Conservation (phyloP, 257 asterid genomes). For the Cynanchum wilfordii region DNA sequence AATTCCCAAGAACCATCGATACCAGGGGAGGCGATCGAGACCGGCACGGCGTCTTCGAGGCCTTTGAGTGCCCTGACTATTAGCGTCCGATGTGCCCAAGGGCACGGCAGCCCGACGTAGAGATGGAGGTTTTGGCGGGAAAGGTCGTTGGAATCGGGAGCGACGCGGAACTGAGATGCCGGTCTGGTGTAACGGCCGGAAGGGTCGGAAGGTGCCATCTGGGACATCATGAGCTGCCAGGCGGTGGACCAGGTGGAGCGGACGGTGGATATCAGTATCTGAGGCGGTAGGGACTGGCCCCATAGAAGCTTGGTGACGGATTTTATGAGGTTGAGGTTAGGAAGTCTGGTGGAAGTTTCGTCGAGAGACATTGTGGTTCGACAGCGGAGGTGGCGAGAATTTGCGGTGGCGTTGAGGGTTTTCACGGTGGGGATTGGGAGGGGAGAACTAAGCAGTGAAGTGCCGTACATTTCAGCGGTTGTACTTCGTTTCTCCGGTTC, state of each 20-base stretch:
- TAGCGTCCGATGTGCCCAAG: constrained; percentile 99
- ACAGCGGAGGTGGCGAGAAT: not conserved
- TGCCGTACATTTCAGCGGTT: constrained; percentile 3
- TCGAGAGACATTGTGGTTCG: constrained; percentile 19
- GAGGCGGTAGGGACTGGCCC: constrained; percentile 91
- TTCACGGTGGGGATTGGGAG: not conserved
- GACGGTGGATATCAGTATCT: constrained; percentile 88
- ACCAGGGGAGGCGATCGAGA: constrained; percentile 77
- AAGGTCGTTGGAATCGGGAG: constrained; percentile 16
- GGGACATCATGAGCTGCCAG: constrained; percentile 98
- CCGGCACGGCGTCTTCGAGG: constrained; percentile 53
- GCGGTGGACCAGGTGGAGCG: constrained; percentile 83
- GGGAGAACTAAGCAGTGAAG: constrained; percentile 10
- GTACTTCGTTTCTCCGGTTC: not conserved
- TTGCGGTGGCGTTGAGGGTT: not conserved
- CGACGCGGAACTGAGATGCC: constrained; percentile 64
- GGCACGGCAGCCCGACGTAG: constrained; percentile 92
- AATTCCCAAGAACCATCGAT: constrained; percentile 83
- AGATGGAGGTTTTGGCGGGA: constrained; percentile 58
- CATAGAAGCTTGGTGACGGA: constrained; percentile 69
- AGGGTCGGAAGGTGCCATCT: constrained; percentile 91
- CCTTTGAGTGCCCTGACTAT: constrained; percentile 90
- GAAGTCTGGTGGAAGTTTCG: constrained; percentile 21
- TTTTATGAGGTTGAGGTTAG: constrained; percentile 47
- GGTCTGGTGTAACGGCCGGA: constrained; percentile 79